Evolutionary conservation across 2,329 filamentous ascomycete genomes (phyloP).

Genomic region (Botrytis fragariae): DNA sequence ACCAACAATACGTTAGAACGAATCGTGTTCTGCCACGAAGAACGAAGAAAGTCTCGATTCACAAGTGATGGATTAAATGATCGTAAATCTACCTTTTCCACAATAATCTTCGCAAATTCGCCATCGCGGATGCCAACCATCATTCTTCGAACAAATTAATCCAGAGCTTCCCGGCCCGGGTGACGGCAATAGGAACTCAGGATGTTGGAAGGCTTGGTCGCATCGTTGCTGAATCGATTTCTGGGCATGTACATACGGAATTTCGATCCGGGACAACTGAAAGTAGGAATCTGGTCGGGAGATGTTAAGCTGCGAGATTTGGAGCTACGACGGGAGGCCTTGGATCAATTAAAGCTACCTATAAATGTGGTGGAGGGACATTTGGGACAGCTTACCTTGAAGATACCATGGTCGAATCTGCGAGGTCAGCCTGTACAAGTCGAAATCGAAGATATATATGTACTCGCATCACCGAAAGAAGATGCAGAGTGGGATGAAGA

Average conservation of each 20-base stretch:
- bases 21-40: slow-evolving; percentile 20
- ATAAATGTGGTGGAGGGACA: slow-evolving; percentile 97
- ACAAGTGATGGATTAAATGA: slow-evolving; percentile 27
- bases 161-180: slow-evolving; percentile 60
- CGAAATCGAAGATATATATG: slow-evolving; percentile 93
- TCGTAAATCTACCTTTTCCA: neutral
- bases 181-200: slow-evolving; percentile 61
- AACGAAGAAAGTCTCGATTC: neutral
- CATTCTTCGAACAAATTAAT: slow-evolving; percentile 21
- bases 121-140: slow-evolving; percentile 29
- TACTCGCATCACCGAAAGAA: slow-evolving; percentile 92
- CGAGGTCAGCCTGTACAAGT: slow-evolving; percentile 92
- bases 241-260: slow-evolving; percentile 99
- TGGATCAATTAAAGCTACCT: slow-evolving; percentile 94
- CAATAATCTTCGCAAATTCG: neutral
- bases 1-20: neutral
- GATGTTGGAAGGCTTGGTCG: slow-evolving; percentile 97
- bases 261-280: slow-evolving; percentile 96
- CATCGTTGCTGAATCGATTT: slow-evolving; percentile 97
- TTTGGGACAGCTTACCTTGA: slow-evolving; percentile 83
- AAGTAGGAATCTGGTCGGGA: slow-evolving; percentile 98
- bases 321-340: slow-evolving; percentile 87
- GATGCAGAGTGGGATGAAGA: slow-evolving; percentile 90
- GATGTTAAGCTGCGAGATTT: slow-evolving; percentile 94
- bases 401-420: slow-evolving; percentile 97